Conservation (phyloP, 208 protist species). For the Leptomonas pyrrhocoris region DNA sequence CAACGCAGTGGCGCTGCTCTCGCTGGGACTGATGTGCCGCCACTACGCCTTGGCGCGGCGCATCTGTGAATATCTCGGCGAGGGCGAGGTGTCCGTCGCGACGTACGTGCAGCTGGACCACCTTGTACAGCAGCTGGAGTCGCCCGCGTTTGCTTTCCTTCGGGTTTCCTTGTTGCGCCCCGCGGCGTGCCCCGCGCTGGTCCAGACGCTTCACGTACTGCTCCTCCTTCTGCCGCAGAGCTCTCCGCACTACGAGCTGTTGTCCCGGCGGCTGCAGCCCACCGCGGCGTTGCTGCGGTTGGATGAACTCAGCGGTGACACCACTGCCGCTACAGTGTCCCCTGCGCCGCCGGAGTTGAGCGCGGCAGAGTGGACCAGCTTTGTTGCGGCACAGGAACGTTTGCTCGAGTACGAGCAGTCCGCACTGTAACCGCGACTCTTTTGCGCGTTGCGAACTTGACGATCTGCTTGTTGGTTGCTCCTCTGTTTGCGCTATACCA, state of each 20-base stretch:
- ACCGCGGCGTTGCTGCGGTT: conserved; percentile 39
- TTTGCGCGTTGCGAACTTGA: background rate
- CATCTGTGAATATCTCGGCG: conserved; percentile 62
- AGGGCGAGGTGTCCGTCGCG: conserved; percentile 87
- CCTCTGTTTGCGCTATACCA: too few species aligned
- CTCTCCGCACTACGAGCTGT: conserved; percentile 78
- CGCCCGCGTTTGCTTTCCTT: conserved; percentile 94
- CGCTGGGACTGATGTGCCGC: conserved; percentile 91
- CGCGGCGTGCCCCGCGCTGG: conserved; percentile 74
- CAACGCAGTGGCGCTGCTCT: conserved; percentile 90
- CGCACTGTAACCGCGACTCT: background rate
- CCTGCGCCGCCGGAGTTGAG: background rate
- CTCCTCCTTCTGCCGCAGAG: conserved; percentile 97
- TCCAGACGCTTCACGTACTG: conserved; percentile 95
- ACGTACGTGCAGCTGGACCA: conserved; percentile 96
- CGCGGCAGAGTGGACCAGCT: conserved; percentile 16
- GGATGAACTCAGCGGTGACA: conserved; percentile 8
- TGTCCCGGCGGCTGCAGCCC: conserved; percentile 53
- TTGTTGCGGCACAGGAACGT: conserved; percentile 21
- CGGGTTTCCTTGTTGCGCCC: conserved; percentile 92
- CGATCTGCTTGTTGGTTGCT: too few species aligned
- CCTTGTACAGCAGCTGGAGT: conserved; percentile 96
- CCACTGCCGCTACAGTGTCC: background rate
- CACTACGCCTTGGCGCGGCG: conserved; percentile 82
- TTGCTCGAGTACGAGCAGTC: conserved; percentile 26